phyloP scores from a whole-genome alignment of 257 asterid species.

The Capsicum rhomboideum region DNA sequence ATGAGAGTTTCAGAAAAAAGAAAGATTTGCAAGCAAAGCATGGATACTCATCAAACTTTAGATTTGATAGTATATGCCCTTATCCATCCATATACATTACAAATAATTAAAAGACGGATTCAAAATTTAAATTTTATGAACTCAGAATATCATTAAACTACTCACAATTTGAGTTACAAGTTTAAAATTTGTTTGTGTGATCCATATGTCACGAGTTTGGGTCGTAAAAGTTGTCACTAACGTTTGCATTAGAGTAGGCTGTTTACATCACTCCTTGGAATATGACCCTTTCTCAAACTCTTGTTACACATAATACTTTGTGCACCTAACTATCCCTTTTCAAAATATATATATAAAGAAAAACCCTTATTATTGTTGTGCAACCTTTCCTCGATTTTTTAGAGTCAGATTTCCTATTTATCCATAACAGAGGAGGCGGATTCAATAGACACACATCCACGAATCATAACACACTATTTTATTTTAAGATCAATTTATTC shows the following conservation, averaged over 20 bases:
- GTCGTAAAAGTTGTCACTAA: too few species aligned
- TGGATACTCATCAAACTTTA: background rate
- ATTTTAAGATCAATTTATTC: background rate
- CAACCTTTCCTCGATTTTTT: background rate
- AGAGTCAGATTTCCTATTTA: background rate
- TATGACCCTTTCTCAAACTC: background rate
- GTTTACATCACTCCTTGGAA: too few species aligned
- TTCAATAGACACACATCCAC: accelerated
- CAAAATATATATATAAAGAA: background rate
- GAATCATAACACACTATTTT: background rate
- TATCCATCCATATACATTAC: background rate
- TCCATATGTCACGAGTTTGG: too few species aligned
- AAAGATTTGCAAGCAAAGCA: background rate
- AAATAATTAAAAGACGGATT: background rate
- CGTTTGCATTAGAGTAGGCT: too few species aligned
- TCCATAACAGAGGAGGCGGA: accelerated
- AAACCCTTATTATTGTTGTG: background rate
- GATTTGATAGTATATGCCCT: background rate
- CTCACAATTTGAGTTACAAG: background rate
- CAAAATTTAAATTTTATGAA: background rate
- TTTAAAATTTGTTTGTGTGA: too few species aligned
- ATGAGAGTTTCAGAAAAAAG: background rate
- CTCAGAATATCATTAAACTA: background rate
- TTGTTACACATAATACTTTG: too few species aligned
- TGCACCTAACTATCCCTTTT: too few species aligned